Evolutionary conservation across 495 filamentous ascomycete genomes (phyloP).

Genomic region (Glonium stellatum): DNA sequence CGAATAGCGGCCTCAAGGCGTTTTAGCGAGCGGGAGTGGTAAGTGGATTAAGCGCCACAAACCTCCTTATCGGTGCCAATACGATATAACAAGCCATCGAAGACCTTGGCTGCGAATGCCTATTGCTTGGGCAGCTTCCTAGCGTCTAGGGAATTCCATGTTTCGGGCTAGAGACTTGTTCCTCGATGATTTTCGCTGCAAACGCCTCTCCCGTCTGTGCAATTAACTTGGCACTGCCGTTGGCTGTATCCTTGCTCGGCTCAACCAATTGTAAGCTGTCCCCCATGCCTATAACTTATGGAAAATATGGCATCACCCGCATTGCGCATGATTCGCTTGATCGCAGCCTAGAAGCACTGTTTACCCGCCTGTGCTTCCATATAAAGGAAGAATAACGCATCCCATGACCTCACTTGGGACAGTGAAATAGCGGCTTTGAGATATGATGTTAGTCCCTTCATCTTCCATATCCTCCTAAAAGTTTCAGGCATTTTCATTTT

Average conservation of each 20-base stretch:
- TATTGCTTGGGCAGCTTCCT: not conserved
- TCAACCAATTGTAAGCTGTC: not conserved
- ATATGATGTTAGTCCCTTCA: too few relatives aligned
- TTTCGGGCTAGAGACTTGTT: not conserved
- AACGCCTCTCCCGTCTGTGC: not conserved
- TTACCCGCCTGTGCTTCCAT: not conserved
- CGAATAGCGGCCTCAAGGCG: too few relatives aligned
- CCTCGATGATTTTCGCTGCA: conserved; percentile 5
- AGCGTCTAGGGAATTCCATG: not conserved
- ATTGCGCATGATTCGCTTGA: not conserved
- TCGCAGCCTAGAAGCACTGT: not conserved
- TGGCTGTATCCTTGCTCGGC: not conserved
- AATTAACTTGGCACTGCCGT: too few relatives aligned
- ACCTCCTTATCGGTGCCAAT: too few relatives aligned
- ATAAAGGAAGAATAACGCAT: not conserved
- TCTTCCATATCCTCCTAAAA: too few relatives aligned
- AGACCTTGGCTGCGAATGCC: too few relatives aligned
- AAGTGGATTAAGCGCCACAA: too few relatives aligned
- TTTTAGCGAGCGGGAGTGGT: too few relatives aligned
- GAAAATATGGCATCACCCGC: not conserved
- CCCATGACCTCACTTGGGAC: conserved; percentile 3
- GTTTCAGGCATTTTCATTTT: too few relatives aligned
- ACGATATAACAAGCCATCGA: too few relatives aligned
- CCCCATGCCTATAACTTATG: not conserved
- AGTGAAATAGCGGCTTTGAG: too few relatives aligned